Evolutionary conservation across 371 early-diverging fungal species (phyloP).

Genomic region (Mortierella sp.): DNA sequence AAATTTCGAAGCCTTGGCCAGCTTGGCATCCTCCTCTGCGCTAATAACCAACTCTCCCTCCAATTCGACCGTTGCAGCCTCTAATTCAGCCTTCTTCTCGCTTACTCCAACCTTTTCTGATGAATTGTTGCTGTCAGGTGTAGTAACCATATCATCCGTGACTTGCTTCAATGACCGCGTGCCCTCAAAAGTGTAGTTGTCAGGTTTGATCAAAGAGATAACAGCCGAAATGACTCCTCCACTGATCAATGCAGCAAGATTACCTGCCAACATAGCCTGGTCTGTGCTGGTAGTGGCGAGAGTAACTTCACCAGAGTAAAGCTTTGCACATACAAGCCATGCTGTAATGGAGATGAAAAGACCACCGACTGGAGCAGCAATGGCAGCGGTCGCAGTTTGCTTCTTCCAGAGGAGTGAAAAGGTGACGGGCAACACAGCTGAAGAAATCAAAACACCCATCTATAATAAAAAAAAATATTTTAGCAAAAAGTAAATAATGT

Average conservation of each 20-base stretch:
- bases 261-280: constrained; percentile 80
- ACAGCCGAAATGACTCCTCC: constrained; percentile 57
- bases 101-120: constrained; percentile 30
- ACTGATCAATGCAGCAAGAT: constrained; percentile 56
- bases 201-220: constrained; percentile 65
- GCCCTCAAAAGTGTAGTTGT: constrained; percentile 71
- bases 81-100: constrained; percentile 26
- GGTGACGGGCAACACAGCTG: constrained; percentile 75
- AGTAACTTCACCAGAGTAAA: constrained; percentile 67
- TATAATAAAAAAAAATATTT: background rate
- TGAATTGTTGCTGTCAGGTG: constrained; percentile 26
- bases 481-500: background rate
- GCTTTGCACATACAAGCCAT: constrained; percentile 71
- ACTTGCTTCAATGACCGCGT: constrained; percentile 64
- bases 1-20: constrained; percentile 60
- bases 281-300: constrained; percentile 69
- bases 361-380: constrained; percentile 66
- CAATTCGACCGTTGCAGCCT: constrained; percentile 16
- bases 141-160: constrained; percentile 56
- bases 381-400: constrained; percentile 68
- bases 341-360: constrained; percentile 65
- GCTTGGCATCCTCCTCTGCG: constrained; percentile 54
- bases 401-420: constrained; percentile 75
- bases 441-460: constrained; percentile 77
- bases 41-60: constrained; percentile 17